phyloP scores from a whole-genome alignment of 805 yeast genomes.

The Barnettozyma siamensis region DNA sequence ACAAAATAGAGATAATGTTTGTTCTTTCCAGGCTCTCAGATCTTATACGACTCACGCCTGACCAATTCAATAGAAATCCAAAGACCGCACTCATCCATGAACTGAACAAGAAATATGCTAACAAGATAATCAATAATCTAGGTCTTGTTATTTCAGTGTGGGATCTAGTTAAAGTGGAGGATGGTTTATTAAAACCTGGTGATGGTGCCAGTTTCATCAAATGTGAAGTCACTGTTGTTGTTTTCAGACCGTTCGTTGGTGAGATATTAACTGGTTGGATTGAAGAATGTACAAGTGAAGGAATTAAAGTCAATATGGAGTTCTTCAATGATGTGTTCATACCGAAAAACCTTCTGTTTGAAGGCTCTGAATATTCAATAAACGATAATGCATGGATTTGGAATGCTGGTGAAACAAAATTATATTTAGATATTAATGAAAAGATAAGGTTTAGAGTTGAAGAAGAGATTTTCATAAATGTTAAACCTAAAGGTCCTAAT shows the following conservation, averaged over 20 bases:
- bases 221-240: slow-evolving; percentile 65
- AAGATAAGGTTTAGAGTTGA: slow-evolving; percentile 89
- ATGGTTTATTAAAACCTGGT: slow-evolving; percentile 88
- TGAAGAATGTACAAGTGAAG: slow-evolving; percentile 79
- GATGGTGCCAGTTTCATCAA: slow-evolving; percentile 86
- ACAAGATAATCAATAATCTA: slow-evolving; percentile 74
- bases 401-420: slow-evolving; percentile 66
- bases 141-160: slow-evolving; percentile 84
- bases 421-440: slow-evolving; percentile 86
- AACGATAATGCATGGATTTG: slow-evolving; percentile 96
- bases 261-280: slow-evolving; percentile 93
- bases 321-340: slow-evolving; percentile 90
- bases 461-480: slow-evolving; percentile 77
- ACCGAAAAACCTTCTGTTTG: slow-evolving; percentile 79
- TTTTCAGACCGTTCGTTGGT: slow-evolving; percentile 93
- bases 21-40: slow-evolving; percentile 77
- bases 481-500: slow-evolving; percentile 69
- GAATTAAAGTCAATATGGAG: slow-evolving; percentile 75
- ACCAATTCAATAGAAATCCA: slow-evolving; percentile 67
- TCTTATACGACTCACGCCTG: slow-evolving; percentile 84
- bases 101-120: slow-evolving; percentile 77
- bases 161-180: slow-evolving; percentile 77
- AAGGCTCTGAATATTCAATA: slow-evolving; percentile 57
- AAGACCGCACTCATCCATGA: slow-evolving; percentile 72
- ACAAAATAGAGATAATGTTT: slow-evolving; percentile 51